A percentile compares a stretch with the other conserved stretches of the same genome.
Evolutionary conservation across 768 basidiomycete genomes (phyloP).

Genomic region (Kwoniella heveanensis): DNA sequence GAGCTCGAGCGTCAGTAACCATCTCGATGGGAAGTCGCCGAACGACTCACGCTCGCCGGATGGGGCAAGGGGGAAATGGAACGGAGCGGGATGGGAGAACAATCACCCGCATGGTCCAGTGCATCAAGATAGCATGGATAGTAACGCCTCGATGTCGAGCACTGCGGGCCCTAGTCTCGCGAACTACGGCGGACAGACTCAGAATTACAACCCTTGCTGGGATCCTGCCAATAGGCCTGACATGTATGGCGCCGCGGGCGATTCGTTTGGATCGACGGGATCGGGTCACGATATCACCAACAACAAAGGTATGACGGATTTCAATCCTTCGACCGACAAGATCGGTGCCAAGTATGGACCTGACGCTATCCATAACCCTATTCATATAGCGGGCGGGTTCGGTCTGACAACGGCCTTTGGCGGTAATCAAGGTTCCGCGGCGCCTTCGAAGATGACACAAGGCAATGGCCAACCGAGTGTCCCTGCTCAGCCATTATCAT

Average conservation of each 20-base stretch:
- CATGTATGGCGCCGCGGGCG: background rate
- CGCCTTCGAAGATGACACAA: background rate
- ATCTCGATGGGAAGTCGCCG: conserved; percentile 12
- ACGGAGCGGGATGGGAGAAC: background rate
- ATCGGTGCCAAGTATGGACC: background rate
- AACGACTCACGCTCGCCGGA: background rate
- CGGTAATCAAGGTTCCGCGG: background rate
- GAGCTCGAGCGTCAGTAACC: conserved; percentile 17
- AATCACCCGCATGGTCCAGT: background rate
- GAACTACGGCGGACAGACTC: background rate
- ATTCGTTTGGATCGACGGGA: background rate
- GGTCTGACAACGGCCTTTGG: background rate
- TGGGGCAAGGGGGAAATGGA: background rate
- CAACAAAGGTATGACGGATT: background rate
- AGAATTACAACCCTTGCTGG: background rate
- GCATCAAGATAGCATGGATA: background rate
- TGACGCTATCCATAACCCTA: background rate
- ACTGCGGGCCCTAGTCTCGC: background rate
- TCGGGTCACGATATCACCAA: background rate
- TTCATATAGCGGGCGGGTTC: background rate
- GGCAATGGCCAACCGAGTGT: background rate
- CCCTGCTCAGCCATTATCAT: background rate
- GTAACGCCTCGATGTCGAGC: background rate
- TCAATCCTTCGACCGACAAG: background rate
- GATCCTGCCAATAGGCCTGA: background rate